A percentile compares a stretch with the other conserved stretches of the same genome.
These are phyloP conservation scores for Pseudogymnoascus sp. DNA, from an alignment of 2,329 filamentous ascomycete genomes.

Conservation along the genomic window DNA sequence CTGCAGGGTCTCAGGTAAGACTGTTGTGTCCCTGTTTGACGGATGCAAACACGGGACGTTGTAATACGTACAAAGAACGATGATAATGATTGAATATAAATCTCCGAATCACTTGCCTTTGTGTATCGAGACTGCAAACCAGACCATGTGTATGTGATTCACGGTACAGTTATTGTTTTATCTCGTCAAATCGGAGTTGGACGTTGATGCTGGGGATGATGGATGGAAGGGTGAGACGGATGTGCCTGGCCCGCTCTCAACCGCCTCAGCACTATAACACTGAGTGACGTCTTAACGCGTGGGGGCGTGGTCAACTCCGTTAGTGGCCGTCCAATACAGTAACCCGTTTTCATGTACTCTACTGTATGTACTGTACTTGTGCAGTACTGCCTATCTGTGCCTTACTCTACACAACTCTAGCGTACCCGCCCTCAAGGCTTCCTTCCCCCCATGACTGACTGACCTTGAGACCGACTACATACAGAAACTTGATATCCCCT, in stretches of 20 bases:
- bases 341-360: not conserved
- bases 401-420: not conserved
- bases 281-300: not conserved
- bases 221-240: not conserved
- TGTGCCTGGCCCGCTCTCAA: conserved; percentile 2
- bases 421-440: not conserved
- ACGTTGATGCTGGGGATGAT: not conserved
- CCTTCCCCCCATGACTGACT: not conserved
- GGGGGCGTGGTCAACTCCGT: conserved; percentile 1
- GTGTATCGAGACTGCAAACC: not conserved
- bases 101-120: not conserved
- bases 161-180: not conserved
- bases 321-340: conserved; percentile 2
- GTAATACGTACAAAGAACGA: not conserved
- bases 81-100: not conserved
- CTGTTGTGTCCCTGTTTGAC: not conserved
- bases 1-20: not conserved
- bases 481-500: too few relatives aligned
- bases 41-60: not conserved
- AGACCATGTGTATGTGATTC: not conserved
- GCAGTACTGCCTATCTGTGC: not conserved
- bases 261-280: not conserved
- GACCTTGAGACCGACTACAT: not conserved
- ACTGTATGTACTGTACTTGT: not conserved
- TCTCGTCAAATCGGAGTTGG: not conserved